Evolutionary conservation across 768 basidiomycete species (phyloP).

Genomic region (Suillus discolor): DNA sequence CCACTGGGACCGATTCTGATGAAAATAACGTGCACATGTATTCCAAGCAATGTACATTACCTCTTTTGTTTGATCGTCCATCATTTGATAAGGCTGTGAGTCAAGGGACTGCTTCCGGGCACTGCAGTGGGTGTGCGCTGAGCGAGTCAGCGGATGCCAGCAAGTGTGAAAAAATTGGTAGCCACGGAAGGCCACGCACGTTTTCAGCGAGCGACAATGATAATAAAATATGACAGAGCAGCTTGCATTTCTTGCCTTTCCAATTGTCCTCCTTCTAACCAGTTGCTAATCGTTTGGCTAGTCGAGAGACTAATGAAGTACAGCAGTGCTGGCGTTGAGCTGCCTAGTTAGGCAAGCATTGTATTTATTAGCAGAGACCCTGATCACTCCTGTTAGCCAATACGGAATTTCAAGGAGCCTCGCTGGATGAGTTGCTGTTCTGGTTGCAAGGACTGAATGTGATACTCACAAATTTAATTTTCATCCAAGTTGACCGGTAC

Average conservation of each 20-base stretch:
- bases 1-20: not conserved
- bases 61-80: not conserved
- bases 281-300: not conserved
- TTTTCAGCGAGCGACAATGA: not conserved
- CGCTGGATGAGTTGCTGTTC: not conserved
- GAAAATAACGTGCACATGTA: slow-evolving; percentile 6
- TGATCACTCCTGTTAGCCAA: not conserved
- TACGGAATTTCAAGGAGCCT: not conserved
- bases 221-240: not conserved
- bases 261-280: not conserved
- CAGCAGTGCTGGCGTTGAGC: not conserved
- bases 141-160: not conserved
- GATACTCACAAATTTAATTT: not conserved
- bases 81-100: not conserved
- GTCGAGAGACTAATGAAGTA: not conserved
- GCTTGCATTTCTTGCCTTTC: not conserved
- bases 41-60: slow-evolving; percentile 5
- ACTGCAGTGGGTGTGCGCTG: not conserved
- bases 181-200: not conserved
- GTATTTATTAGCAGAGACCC: slow-evolving; percentile 19
- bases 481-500: not conserved
- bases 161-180: not conserved
- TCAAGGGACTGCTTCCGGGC: not conserved
- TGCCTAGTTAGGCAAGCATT: slow-evolving; percentile 24
- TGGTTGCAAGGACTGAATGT: not conserved